Conservation (phyloP, 1,139 yeast species). For the Yarrowia galli region DNA sequence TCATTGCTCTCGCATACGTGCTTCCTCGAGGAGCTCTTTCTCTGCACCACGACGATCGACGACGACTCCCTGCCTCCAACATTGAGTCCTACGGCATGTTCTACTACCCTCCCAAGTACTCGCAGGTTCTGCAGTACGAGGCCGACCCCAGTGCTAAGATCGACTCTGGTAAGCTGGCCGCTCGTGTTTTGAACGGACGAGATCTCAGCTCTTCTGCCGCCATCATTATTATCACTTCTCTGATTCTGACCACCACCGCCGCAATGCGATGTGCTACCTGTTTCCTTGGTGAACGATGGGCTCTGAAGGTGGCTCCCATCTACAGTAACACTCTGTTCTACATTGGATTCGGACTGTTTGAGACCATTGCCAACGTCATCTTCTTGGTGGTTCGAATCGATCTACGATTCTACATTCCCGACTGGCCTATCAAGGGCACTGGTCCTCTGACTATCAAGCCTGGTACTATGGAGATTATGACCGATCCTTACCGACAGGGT, state of each 20-base stretch:
- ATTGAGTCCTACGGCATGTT: slow-evolving; percentile 43
- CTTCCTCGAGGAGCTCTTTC: slow-evolving; percentile 67
- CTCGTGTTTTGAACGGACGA: slow-evolving; percentile 31
- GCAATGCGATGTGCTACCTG: slow-evolving; percentile 63
- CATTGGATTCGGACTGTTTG: slow-evolving; percentile 70
- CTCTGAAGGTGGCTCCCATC: slow-evolving; percentile 47
- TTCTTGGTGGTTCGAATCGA: slow-evolving; percentile 72
- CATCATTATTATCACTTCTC: slow-evolving; percentile 60
- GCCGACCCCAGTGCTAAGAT: slow-evolving; percentile 34
- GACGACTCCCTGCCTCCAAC: slow-evolving; percentile 34
- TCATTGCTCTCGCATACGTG: slow-evolving; percentile 61
- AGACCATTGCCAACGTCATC: slow-evolving; percentile 61
- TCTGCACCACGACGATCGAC: slow-evolving; percentile 48
- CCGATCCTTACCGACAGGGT: slow-evolving; percentile 11
- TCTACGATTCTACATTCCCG: slow-evolving; percentile 81
- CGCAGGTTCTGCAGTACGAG: slow-evolving; percentile 42
- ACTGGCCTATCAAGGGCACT: slow-evolving; percentile 44
- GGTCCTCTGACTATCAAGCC: slow-evolving; percentile 36
- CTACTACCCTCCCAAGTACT: slow-evolving; percentile 50
- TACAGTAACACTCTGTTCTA: slow-evolving; percentile 67
- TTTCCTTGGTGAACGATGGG: slow-evolving; percentile 48
- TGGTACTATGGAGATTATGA: slow-evolving; percentile 27
- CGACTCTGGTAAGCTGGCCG: slow-evolving; percentile 27
- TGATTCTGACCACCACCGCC: slow-evolving; percentile 64
- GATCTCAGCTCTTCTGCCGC: slow-evolving; percentile 45